Base-by-base conservation (phyloP, 192 early-diverging fungal genomes). In the Linderina pennispora region DNA sequence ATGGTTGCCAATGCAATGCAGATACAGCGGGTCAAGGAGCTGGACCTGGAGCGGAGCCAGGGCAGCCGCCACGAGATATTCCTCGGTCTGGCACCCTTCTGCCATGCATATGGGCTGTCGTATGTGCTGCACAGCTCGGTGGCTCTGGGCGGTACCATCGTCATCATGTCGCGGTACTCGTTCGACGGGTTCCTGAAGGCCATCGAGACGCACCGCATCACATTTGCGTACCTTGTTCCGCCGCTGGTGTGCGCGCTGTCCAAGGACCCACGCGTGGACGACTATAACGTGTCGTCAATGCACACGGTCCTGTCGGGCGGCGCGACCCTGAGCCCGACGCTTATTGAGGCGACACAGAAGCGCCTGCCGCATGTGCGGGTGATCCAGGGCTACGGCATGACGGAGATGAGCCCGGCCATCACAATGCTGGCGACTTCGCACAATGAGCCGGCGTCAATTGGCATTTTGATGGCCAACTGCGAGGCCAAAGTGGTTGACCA, bases 91-190 rank as follows among this genome's bases (percentile, higher is more conserved):
- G 62, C 63, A 32, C 93, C 93, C 0, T 86, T 91, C 40, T 87
- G 75, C 62, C 85, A 87, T 41, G 76, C 78, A 36, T 87, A 81
- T 46, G 84, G 82, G 20, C 74, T 84, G 22, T 80, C 78, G 17
- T 78, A 74, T 34, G 71, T 73, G 26, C 48, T 73, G 42, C 69
- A 65, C 36, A 65, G 62, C 41, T 53, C 69, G 3, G 57, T 73
- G 17, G 23, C 50, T 0, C 47, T 63, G 24, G 67, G 67, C 36
- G 67, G 67, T 23, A 54, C 44, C 15, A 73, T 81, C 14, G 78
- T 92, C 9, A 79, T 92, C 16, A 80, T 91, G 68, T 73, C 82
- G 17, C 80, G 76, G 49, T 96, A 89, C 59, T 75, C 79, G 26
- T 68, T 91, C 22, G 66, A 64, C 0, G 38, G 38, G 3, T 87